phyloP scores from a whole-genome alignment of 352 stramenopile genomes.

The Blastocystis sp. region DNA sequence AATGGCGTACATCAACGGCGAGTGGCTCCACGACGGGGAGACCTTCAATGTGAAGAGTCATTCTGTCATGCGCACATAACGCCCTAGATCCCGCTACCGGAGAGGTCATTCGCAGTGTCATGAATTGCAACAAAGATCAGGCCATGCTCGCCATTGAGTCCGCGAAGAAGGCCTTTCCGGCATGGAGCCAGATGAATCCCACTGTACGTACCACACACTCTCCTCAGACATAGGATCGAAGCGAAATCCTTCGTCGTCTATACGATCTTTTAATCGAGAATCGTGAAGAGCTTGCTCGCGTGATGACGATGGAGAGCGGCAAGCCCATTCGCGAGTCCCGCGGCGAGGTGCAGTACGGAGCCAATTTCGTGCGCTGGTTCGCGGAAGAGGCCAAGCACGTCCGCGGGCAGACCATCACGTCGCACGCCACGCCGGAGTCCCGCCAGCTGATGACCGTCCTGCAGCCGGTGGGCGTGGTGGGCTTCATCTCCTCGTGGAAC shows the following conservation, averaged over 20 bases:
- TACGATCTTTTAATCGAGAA: constrained; percentile 74
- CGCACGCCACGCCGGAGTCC: constrained; percentile 71
- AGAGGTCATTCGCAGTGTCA: constrained; percentile 77
- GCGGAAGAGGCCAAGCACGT: constrained; percentile 87
- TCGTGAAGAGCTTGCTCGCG: constrained; percentile 79
- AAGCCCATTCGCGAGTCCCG: constrained; percentile 89
- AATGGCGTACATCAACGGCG: constrained; percentile 11
- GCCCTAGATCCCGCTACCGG: constrained; percentile 76
- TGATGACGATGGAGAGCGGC: constrained; percentile 92
- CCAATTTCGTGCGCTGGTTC: constrained; percentile 91
- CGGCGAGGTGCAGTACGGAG: constrained; percentile 88
- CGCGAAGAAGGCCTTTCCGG: constrained; percentile 76
- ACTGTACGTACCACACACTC: constrained; percentile 72
- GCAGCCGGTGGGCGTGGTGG: constrained; percentile 89
- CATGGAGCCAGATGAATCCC: constrained; percentile 78
- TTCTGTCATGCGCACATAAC: neutral
- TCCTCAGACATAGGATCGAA: neutral
- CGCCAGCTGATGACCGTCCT: constrained; percentile 78
- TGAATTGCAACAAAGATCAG: constrained; percentile 77
- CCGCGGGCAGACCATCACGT: constrained; percentile 79
- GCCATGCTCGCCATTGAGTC: constrained; percentile 78
- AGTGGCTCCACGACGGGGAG: constrained; percentile 15
- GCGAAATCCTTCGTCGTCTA: constrained; percentile 14
- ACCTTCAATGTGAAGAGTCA: constrained; percentile 17
- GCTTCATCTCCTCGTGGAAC: constrained; percentile 94